Conservation (phyloP, 306 rosid species). For the Sesbania bispinosa region DNA sequence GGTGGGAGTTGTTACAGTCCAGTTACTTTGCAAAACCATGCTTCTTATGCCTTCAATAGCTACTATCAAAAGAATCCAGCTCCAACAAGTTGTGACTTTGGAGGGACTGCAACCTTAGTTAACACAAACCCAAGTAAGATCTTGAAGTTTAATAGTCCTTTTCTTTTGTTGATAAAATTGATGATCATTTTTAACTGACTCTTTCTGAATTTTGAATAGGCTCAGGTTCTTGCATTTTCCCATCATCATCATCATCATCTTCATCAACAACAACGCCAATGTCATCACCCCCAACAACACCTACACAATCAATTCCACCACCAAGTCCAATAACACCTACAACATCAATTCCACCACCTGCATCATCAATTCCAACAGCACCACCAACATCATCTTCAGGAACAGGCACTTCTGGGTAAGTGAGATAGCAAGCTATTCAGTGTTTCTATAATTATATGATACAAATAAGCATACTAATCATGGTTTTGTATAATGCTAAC, state of each 20-base stretch:
- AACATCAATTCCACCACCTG: not conserved
- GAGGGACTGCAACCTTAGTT: slow-evolving; percentile 72
- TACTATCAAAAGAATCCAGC: slow-evolving; percentile 86
- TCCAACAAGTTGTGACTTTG: slow-evolving; percentile 87
- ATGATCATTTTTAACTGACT: not conserved
- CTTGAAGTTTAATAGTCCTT: not conserved
- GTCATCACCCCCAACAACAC: slow-evolving; percentile 39
- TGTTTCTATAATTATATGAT: not conserved
- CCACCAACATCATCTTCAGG: slow-evolving; percentile 39
- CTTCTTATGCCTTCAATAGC: slow-evolving; percentile 91
- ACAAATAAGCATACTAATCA: slow-evolving; percentile 18
- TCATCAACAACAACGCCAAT: slow-evolving; percentile 19
- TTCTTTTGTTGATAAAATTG: not conserved
- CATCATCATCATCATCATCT: slow-evolving; percentile 39
- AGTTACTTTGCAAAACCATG: slow-evolving; percentile 71
- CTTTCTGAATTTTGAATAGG: slow-evolving; percentile 42
- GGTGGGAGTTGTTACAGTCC: slow-evolving; percentile 81
- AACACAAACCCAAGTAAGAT: slow-evolving; percentile 81
- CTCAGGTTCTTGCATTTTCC: slow-evolving; percentile 61
- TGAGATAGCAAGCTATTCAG: not conserved
- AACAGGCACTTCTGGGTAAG: slow-evolving; percentile 55
- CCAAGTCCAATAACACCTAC: slow-evolving; percentile 13
- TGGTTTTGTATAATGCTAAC: not conserved
- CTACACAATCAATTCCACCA: slow-evolving; percentile 27
- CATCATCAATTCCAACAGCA: slow-evolving; percentile 32